Percentiles rank a stretch among this genome's conserved stretches.
phyloP scores from a whole-genome alignment of 2,329 filamentous ascomycete genomes.

The Aureobasidium leucospermi region DNA sequence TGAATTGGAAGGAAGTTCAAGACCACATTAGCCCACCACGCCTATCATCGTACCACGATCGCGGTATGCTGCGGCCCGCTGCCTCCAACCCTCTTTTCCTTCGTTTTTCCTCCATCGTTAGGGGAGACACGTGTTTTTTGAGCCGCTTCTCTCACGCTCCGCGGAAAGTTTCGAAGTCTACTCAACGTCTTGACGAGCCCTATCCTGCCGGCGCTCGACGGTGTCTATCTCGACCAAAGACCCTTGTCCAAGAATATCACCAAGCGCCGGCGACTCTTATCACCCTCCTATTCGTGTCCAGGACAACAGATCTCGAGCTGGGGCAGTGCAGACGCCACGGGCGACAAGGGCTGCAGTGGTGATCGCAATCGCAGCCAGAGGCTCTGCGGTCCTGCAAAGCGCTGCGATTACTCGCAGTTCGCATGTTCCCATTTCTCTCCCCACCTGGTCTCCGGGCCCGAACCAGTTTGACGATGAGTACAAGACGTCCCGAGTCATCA shows the following conservation, averaged over 20 bases:
- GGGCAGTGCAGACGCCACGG: not conserved
- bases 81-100: not conserved
- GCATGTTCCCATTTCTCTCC: not conserved
- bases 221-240: not conserved
- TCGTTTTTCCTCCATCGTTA: not conserved
- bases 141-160: not conserved
- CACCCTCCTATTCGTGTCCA: not conserved
- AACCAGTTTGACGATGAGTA: not conserved
- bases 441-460: not conserved
- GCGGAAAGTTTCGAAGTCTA: not conserved
- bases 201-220: not conserved
- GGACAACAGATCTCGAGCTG: not conserved
- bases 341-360: not conserved
- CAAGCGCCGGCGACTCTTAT: not conserved
- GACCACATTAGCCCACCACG: not conserved
- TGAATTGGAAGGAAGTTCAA: not conserved
- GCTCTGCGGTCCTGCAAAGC: not conserved
- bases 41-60: not conserved
- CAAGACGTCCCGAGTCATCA: not conserved
- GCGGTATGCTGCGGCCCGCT: not conserved
- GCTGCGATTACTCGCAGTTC: not conserved
- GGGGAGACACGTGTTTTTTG: not conserved
- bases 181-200: not conserved
- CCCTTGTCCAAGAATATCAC: not conserved
- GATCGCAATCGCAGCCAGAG: not conserved